Conservation (phyloP, 768 basidiomycete species). For the Tulasnella sp. region DNA sequence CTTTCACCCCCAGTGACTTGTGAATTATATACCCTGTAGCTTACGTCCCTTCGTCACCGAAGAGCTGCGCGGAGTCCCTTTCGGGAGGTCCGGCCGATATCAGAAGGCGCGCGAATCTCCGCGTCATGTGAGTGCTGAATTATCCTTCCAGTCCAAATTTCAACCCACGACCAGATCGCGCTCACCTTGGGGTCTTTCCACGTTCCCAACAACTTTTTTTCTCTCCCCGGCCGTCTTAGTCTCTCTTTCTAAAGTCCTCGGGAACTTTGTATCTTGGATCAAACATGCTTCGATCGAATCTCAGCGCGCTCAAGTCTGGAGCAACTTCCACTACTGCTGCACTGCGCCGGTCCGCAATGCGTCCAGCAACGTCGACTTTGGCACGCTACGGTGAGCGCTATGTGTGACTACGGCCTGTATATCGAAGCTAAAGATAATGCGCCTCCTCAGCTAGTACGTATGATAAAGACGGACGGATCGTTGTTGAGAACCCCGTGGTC, state of each 20-base stretch:
- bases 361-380: not conserved
- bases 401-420: too few relatives aligned
- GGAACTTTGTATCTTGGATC: not conserved
- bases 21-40: too few relatives aligned
- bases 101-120: constrained; percentile 1
- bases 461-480: constrained; percentile 38
- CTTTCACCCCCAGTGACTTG: too few relatives aligned
- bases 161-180: not conserved
- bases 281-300: not conserved
- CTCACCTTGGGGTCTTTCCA: not conserved
- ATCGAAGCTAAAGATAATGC: not conserved
- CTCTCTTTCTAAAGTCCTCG: not conserved
- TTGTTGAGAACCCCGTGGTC: constrained; percentile 80
- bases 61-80: too few relatives aligned
- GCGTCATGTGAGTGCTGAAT: constrained; percentile 1
- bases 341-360: not conserved
- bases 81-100: not conserved
- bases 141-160: not conserved
- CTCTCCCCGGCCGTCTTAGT: not conserved
- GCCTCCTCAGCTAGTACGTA: not conserved
- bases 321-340: not conserved
- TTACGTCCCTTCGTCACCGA: too few relatives aligned
- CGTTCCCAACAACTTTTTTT: not conserved
- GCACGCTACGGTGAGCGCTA: not conserved
- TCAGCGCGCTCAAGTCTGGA: not conserved